Evolutionary conservation across 1,139 yeast genomes (phyloP), one percentile per base, ranked within the genome.

Genomic region (Zygosaccharomyces pseudobailii): DNA sequence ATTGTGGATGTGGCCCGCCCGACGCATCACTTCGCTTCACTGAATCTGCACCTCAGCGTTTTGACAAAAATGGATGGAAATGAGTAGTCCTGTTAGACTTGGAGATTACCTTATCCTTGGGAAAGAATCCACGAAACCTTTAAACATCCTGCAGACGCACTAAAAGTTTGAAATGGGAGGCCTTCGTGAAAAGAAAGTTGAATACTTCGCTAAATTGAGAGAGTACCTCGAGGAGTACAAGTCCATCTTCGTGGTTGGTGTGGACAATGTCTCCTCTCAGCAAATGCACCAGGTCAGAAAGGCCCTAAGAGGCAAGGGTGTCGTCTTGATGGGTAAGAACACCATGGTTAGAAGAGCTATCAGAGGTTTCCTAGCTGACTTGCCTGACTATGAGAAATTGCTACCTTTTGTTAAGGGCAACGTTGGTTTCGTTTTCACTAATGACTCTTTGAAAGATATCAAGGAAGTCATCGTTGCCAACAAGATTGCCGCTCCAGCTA

Each of bases 281-380:
- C 98, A 92, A 75, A 90, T 92, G 97, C 98, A 92, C 81, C 96
- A 92, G 82, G 84, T 89, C 79, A 90, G 99, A 85, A 89, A 86
- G 83, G 77, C 88, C 61, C 84, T 94, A 70, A 89, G 99, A 80
- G 88, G 89, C 62, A 85, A 83, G 54, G 98, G 92, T 69, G 92
- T 86, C 63, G 90, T 94, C 62, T 80, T 92, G 71, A 92, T 94
- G 97, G 99, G 99, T 82, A 92, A 92, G 87, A 92, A 92, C 96
- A 94, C 99, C 82, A 90, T 94, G 97, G 96, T 94, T 65, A 89
- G 99, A 82, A 90, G 98, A 82, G 99, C 98, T 72, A 79, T 92
- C 82, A 89, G 97, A 80, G 95, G 89, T 67, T 88, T 88, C 85
- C 73, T 90, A 66, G 49, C 84, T 68, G 97, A 90, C 73, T 81